A percentile compares a stretch with the other conserved stretches of the same genome.
These are phyloP conservation scores for Chlamydomonas eustigma DNA, from an alignment of 139 green algal genomes.

Conservation along the genomic window DNA sequence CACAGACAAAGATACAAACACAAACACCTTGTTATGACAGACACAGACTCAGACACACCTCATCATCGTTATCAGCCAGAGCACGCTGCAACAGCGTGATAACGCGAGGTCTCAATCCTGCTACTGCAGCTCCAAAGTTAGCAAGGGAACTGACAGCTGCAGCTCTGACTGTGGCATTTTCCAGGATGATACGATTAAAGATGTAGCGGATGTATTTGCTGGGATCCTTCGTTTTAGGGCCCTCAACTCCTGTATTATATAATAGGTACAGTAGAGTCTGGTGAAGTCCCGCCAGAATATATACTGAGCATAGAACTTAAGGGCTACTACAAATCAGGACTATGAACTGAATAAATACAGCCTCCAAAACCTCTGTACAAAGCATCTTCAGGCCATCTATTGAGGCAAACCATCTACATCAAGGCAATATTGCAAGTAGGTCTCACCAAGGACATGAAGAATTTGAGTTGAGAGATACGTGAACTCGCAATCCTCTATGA, in stretches of 20 bases:
- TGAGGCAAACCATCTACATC: too few relatives aligned
- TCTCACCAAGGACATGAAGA: constrained; percentile 85
- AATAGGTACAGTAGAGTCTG: too few relatives aligned
- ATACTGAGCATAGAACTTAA: too few relatives aligned
- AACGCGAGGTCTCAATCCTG: constrained; percentile 69
- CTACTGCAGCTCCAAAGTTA: constrained; percentile 71
- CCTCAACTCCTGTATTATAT: constrained; percentile 44
- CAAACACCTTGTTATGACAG: constrained; percentile 96
- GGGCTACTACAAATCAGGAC: too few relatives aligned
- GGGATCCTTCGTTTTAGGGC: constrained; percentile 61
- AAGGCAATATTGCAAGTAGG: neutral
- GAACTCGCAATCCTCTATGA: constrained; percentile 99
- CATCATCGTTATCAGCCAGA: constrained; percentile 95
- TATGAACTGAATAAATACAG: too few relatives aligned
- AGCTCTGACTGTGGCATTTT: constrained; percentile 97
- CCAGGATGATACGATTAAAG: constrained; percentile 98
- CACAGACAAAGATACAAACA: neutral
- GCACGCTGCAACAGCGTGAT: constrained; percentile 83
- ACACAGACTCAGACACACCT: constrained; percentile 71
- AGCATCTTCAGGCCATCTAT: too few relatives aligned
- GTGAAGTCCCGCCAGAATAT: too few relatives aligned
- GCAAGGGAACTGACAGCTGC: constrained; percentile 86
- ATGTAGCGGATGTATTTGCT: constrained; percentile 93
- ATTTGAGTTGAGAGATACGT: constrained; percentile 95
- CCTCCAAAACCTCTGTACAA: too few relatives aligned